Percentiles rank a stretch among this genome's conserved stretches.
Conservation (phyloP, 1,139 yeast species). For the Candida buenavistaensis region DNA sequence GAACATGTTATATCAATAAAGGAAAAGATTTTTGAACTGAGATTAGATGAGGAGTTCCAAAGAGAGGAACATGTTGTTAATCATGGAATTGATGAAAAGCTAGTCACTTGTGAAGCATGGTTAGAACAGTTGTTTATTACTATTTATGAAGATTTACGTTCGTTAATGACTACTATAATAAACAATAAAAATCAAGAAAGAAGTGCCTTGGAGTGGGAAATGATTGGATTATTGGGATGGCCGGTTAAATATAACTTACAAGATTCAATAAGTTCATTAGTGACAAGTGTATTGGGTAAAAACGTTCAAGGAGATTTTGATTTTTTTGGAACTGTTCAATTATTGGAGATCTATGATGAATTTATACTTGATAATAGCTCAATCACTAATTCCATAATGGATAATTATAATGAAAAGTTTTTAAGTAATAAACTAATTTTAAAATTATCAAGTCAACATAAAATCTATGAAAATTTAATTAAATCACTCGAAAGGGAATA, state of each 20-base stretch:
- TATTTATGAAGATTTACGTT: conserved; percentile 39
- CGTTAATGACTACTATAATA: conserved; percentile 27
- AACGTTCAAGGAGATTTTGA: conserved; percentile 37
- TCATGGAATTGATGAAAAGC: conserved; percentile 13
- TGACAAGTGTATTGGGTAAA: conserved; percentile 40
- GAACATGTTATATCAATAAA: conserved; percentile 21
- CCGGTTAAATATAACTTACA: conserved; percentile 38
- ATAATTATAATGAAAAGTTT: conserved; percentile 28
- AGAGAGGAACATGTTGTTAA: conserved; percentile 20
- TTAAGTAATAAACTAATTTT: conserved; percentile 38
- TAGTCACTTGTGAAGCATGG: conserved; percentile 37
- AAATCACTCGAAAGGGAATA: conserved; percentile 27
- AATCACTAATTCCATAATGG: conserved; percentile 13
- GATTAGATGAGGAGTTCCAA: neutral
- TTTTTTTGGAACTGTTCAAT: conserved; percentile 38
- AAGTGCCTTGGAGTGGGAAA: conserved; percentile 46
- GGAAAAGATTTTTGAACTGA: conserved; percentile 8
- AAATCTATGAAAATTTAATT: conserved; percentile 25
- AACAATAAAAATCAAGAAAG: conserved; percentile 32
- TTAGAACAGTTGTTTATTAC: conserved; percentile 39
- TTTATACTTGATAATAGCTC: conserved; percentile 34
- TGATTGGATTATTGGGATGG: conserved; percentile 45
- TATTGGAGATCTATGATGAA: conserved; percentile 43
- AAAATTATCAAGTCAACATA: conserved; percentile 19
- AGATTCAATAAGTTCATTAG: conserved; percentile 39